A percentile compares a stretch with the other conserved stretches of the same genome.
phyloP scores from a whole-genome alignment of 1,139 yeast genomes.

The Scheffersomyces cryptocercus region DNA sequence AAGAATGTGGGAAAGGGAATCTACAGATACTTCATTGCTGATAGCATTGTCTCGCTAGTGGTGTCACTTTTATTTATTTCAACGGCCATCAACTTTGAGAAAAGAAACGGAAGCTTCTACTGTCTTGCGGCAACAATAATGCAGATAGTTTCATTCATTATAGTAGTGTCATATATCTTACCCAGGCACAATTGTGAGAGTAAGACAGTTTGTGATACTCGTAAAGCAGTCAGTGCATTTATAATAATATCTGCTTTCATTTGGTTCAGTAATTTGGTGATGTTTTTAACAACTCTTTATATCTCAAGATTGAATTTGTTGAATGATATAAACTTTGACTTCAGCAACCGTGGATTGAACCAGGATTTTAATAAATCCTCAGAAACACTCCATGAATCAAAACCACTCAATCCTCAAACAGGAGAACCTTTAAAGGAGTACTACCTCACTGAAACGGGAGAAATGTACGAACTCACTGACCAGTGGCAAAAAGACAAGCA shows the following conservation, averaged over 20 bases:
- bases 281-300: constrained; percentile 43
- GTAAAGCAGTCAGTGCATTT: constrained; percentile 41
- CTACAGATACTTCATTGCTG: constrained; percentile 42
- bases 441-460: constrained; percentile 34
- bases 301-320: constrained; percentile 41
- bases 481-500: constrained; percentile 18
- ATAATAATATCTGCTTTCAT: constrained; percentile 40
- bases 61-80: constrained; percentile 38
- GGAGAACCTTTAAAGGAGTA: constrained; percentile 24
- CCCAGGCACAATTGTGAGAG: constrained; percentile 23
- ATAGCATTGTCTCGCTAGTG: constrained; percentile 34
- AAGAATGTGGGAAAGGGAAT: constrained; percentile 21
- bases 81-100: constrained; percentile 39
- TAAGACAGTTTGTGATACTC: constrained; percentile 27
- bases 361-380: constrained; percentile 7
- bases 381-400: background rate
- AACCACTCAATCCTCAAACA: constrained; percentile 7
- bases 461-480: constrained; percentile 34
- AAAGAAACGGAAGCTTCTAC: constrained; percentile 45
- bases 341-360: constrained; percentile 22
- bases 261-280: constrained; percentile 41
- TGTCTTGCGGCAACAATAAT: constrained; percentile 36
- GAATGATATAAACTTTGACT: constrained; percentile 40
- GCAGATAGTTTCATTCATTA: constrained; percentile 34
- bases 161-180: constrained; percentile 28